phyloP scores from a whole-genome alignment of 2,329 filamentous ascomycete genomes.

The Thyridium curvatum region DNA sequence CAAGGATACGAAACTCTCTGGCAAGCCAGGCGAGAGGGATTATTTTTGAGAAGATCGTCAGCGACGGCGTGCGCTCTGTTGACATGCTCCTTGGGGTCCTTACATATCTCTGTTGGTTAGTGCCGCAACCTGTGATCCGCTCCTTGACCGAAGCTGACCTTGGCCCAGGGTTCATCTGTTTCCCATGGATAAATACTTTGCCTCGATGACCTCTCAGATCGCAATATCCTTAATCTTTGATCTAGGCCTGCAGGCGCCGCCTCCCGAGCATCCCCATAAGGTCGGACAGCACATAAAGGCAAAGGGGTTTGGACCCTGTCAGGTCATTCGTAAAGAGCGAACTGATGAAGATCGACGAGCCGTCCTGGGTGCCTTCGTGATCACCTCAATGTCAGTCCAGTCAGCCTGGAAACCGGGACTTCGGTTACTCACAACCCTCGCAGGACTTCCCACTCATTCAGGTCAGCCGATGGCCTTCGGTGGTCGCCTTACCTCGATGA shows the following conservation, averaged over 20 bases:
- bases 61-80: conserved; percentile 36
- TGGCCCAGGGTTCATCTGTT: conserved; percentile 16
- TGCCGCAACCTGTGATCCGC: conserved; percentile 22
- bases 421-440: neutral
- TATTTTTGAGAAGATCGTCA: conserved; percentile 32
- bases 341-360: conserved; percentile 14
- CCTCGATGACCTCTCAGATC: conserved; percentile 30
- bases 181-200: conserved; percentile 27
- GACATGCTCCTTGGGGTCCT: conserved; percentile 43
- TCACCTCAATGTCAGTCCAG: conserved; percentile 27
- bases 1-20: conserved; percentile 26
- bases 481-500: conserved; percentile 15
- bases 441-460: conserved; percentile 13
- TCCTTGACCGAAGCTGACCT: conserved; percentile 21
- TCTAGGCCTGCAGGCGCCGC: conserved; percentile 30
- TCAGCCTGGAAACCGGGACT: neutral
- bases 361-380: conserved; percentile 12
- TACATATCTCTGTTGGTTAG: conserved; percentile 29
- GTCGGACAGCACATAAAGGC: no score
- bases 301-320: no score
- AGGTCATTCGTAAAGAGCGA: conserved; percentile 1
- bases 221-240: conserved; percentile 33
- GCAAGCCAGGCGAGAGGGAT: conserved; percentile 31
- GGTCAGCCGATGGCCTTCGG: conserved; percentile 12
- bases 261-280: conserved; percentile 10